Evolutionary conservation across 345 rosid species (phyloP).

Genomic region (Populus deltoides): DNA sequence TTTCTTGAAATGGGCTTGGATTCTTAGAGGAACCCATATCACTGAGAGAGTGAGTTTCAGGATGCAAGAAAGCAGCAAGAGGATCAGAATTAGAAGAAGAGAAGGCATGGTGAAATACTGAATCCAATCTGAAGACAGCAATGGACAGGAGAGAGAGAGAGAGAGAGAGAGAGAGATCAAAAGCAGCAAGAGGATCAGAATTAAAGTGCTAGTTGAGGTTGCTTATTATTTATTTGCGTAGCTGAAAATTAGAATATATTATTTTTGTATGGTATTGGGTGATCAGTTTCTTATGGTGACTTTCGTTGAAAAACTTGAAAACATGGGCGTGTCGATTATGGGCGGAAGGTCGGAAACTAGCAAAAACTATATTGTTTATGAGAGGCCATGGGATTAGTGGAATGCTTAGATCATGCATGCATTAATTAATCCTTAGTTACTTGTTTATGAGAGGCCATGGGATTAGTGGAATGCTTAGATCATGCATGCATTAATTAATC

Average conservation of each 20-base stretch:
- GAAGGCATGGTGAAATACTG: constrained; percentile 1
- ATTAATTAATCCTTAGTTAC: no score
- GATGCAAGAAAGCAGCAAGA: constrained; percentile 25
- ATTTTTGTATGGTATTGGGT: background rate
- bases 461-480: no score
- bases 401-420: no score
- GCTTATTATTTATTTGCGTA: background rate
- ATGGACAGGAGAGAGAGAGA: background rate
- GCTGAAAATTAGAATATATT: background rate
- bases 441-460: no score
- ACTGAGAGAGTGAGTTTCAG: constrained; percentile 31
- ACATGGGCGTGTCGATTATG: background rate
- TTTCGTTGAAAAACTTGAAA: background rate
- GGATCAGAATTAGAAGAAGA: constrained; percentile 20
- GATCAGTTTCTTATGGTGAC: background rate
- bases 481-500: no score
- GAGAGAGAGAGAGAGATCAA: background rate
- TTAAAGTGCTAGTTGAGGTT: background rate
- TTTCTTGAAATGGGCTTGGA: constrained; percentile 55
- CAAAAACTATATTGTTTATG: no score
- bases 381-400: no score
- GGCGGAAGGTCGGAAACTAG: background rate
- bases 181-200: no score
- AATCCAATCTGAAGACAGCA: background rate
- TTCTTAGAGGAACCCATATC: constrained; percentile 55